These are phyloP conservation scores for Coccomyxa sp. DNA, from an alignment of 139 green algal genomes.

Conservation along the genomic window DNA sequence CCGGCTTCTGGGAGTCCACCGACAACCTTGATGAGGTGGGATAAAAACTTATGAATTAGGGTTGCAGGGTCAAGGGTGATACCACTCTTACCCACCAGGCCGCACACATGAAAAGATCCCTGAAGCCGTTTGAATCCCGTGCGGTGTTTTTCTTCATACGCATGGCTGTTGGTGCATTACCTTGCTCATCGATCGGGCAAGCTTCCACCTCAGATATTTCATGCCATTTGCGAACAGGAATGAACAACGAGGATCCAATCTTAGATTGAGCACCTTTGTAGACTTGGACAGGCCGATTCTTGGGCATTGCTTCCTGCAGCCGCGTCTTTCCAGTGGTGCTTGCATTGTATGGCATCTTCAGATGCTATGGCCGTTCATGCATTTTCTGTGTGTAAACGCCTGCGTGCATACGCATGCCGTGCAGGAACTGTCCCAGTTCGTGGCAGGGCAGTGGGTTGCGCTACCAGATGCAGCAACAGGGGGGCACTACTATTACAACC, in stretches of 20 bases:
- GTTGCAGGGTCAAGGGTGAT: no score
- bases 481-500: slow-evolving; percentile 27
- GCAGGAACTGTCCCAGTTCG: slow-evolving; percentile 32
- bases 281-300: slow-evolving; percentile 29
- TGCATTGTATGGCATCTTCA: not conserved
- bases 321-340: not conserved
- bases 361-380: no score
- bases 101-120: no score
- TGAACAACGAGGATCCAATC: not conserved
- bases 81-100: not conserved
- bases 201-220: no score
- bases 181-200: no score
- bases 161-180: no score
- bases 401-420: not conserved
- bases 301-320: not conserved
- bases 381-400: not conserved
- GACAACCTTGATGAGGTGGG: slow-evolving; percentile 6
- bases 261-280: slow-evolving; percentile 17
- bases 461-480: slow-evolving; percentile 7
- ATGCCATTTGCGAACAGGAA: no score
- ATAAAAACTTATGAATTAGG: not conserved
- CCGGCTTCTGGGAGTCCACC: slow-evolving; percentile 8
- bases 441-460: slow-evolving; percentile 28
- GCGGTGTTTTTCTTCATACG: no score
- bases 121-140: no score